Conservation (phyloP, 345 rosid genomes). For the Eucalyptus tenuipes region DNA sequence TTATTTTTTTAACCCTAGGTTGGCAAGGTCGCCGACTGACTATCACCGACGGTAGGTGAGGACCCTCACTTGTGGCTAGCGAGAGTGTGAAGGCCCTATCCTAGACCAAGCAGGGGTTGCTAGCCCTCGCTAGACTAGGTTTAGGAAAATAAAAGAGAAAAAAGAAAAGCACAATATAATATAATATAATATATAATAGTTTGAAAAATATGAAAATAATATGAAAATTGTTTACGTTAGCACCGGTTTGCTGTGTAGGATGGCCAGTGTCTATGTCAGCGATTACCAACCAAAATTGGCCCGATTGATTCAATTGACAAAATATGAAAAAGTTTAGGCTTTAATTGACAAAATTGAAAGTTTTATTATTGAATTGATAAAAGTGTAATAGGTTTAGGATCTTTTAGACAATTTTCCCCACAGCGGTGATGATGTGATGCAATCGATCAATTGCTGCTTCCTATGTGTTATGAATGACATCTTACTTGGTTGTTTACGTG, state of each 20-base stretch:
- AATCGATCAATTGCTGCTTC: background rate
- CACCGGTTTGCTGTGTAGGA: accelerated
- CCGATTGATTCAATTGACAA: accelerated
- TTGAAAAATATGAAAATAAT: too few species aligned
- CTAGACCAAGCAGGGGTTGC: accelerated
- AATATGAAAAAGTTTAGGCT: too few species aligned
- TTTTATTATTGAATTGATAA: too few species aligned
- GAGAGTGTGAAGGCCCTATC: too few species aligned
- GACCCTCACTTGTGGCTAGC: accelerated
- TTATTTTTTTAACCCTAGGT: accelerated
- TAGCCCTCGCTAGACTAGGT: accelerated
- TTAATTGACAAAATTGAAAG: too few species aligned
- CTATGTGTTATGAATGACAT: accelerated
- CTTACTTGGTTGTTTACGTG: background rate
- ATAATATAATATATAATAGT: too few species aligned
- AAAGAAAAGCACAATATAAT: accelerated
- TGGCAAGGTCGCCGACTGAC: accelerated
- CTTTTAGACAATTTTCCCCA: accelerated
- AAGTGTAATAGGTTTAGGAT: too few species aligned
- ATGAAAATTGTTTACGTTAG: too few species aligned
- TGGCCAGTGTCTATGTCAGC: accelerated
- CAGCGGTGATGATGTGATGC: accelerated
- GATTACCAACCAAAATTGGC: too few species aligned
- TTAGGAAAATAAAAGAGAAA: too few species aligned
- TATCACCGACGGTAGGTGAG: accelerated